Percentiles rank a stretch among this genome's conserved stretches.
These are phyloP conservation scores for Persicaria tinctoria DNA, from an alignment of 148 eudicot genomes.

Conservation along the genomic window DNA sequence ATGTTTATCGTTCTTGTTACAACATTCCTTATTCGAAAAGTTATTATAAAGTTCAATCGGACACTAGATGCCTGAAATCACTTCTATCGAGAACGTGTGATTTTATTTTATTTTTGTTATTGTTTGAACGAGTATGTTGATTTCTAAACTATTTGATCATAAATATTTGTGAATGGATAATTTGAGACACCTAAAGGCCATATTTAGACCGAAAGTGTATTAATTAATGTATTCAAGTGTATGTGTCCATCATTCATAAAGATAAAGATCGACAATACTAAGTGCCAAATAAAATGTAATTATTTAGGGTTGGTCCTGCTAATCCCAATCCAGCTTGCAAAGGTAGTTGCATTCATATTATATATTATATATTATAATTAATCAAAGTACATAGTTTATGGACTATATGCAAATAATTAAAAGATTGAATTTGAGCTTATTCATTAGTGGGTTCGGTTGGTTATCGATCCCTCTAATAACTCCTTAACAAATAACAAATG, in stretches of 20 bases:
- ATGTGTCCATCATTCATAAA: background rate
- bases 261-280: background rate
- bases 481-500: too few species aligned
- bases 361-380: background rate
- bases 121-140: background rate
- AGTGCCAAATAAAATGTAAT: background rate
- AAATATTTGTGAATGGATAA: background rate
- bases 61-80: too few species aligned
- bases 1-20: too few species aligned
- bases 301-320: background rate
- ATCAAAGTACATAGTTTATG: slow-evolving; percentile 1
- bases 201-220: background rate
- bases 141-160: background rate
- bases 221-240: background rate
- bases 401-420: background rate
- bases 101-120: too few species aligned
- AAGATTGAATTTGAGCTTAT: background rate
- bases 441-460: too few species aligned
- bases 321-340: slow-evolving; percentile 1
- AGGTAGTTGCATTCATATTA: background rate
- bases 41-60: too few species aligned
- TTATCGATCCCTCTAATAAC: too few species aligned
- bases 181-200: background rate
- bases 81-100: too few species aligned
- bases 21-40: too few species aligned